Conservation (phyloP, 257 asterid species). For the Cynanchum wilfordii region DNA sequence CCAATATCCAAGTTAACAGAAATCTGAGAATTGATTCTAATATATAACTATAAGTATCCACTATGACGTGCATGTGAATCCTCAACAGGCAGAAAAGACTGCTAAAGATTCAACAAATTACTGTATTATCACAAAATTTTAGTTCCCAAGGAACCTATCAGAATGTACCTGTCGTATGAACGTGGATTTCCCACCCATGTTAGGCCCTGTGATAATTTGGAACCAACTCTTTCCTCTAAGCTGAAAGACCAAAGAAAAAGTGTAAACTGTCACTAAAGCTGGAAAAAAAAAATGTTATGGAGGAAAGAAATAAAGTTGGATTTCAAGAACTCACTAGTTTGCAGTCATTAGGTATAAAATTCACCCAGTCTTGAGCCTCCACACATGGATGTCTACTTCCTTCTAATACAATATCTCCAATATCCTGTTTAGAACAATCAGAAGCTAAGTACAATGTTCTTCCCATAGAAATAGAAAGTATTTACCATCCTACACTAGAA, state of each 20-base stretch:
- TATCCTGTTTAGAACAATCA: conserved; percentile 47
- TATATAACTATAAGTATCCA: neutral
- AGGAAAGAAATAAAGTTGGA: conserved; percentile 16
- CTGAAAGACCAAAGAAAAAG: conserved; percentile 39
- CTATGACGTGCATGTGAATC: neutral
- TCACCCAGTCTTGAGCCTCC: conserved; percentile 99
- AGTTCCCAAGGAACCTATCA: neutral
- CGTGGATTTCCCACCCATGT: conserved; percentile 99
- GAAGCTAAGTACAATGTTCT: conserved; percentile 15
- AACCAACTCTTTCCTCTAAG: conserved; percentile 88
- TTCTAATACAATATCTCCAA: conserved; percentile 78
- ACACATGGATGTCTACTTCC: conserved; percentile 99
- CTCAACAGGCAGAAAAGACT: neutral
- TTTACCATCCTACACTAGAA: conserved; percentile 4
- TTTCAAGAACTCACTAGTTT: conserved; percentile 60
- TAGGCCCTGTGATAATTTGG: conserved; percentile 97
- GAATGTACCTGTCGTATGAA: conserved; percentile 79
- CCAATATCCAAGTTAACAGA: neutral
- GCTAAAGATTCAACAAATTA: neutral
- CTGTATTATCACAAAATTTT: neutral
- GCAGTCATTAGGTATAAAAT: conserved; percentile 93
- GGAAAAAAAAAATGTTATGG: conserved; percentile 18
- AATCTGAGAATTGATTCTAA: neutral
- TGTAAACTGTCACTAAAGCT: conserved; percentile 14
- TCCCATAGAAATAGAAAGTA: conserved; percentile 11